Evolutionary conservation across 257 asterid species (phyloP), one percentile per base, ranked within the genome.

Genomic region (Ehretia macrophylla): DNA sequence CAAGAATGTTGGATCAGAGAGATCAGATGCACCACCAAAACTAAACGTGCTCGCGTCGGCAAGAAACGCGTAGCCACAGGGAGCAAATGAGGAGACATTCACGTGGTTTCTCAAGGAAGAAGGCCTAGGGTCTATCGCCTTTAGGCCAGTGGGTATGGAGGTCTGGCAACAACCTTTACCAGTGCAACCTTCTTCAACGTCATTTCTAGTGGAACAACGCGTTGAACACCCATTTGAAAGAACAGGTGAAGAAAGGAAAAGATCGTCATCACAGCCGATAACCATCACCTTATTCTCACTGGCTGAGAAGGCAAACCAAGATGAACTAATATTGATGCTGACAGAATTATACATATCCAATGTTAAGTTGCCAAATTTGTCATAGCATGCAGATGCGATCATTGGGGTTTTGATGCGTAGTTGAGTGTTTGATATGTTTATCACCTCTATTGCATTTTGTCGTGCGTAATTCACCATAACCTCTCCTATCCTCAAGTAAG

Each of bases 401-500:
- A 10, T 10, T 10, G 47, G 47, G 12, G 16, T 42, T 42, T 42
- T 11, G 47, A 10, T 10, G 16, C 47, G 47, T 42, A 42, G 47
- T 42, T 42, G 47, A 11, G 47, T 42, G 47, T 42, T 42, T 42
- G 47, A 42, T 42, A 42, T 27, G 3, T 27, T 6, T 27, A 27
- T 27, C 35, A 27, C 35, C 35, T 27, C 35, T 6, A 27, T 27
- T 27, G 35, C 47, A 42, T 3, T 10, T 42, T 42, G 14, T 42
- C n/a, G 16, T 1, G 4, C 4, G 35, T 1, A 27, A 27, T 27
- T 27, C 35, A 42, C 47, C 3, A 14, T 10, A n/a, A 48, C 20
- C 19, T 17, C 1, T 3, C 21, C 52, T 1, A n/a, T 18, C 16
- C 49, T 69, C 35, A 79, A 20, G 65, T 51, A 19, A 5, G 64